Evolutionary conservation across 805 yeast species (phyloP).

Genomic region (Ogataea dorogensis): DNA sequence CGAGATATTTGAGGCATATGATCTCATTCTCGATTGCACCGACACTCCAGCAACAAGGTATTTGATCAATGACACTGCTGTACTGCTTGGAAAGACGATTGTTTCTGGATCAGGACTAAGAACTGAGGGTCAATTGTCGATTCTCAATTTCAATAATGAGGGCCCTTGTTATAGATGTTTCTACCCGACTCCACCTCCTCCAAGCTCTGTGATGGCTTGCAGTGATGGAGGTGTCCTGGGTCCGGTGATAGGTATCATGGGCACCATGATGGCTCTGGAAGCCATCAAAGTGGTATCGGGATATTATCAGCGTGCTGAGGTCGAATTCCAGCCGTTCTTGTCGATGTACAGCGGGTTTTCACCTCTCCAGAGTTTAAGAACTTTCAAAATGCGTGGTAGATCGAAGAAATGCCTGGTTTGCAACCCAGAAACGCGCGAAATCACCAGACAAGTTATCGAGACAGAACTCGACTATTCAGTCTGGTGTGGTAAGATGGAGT

Average conservation of each 20-base stretch:
- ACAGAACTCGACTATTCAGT: constrained; percentile 58
- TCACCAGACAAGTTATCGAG: constrained; percentile 48
- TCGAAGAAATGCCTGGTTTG: constrained; percentile 64
- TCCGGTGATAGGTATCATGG: constrained; percentile 92
- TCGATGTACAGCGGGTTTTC: constrained; percentile 61
- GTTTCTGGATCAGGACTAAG: constrained; percentile 91
- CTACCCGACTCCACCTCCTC: constrained; percentile 87
- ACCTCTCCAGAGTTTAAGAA: constrained; percentile 62
- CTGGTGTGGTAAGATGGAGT: constrained; percentile 69
- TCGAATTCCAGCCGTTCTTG: constrained; percentile 65
- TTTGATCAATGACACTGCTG: constrained; percentile 81
- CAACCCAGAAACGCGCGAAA: constrained; percentile 45
- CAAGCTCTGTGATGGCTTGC: constrained; percentile 78
- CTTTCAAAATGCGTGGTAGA: constrained; percentile 76
- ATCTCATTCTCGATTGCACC: constrained; percentile 86
- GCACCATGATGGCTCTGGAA: constrained; percentile 86
- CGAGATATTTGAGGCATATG: constrained; percentile 60
- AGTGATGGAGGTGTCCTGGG: constrained; percentile 94
- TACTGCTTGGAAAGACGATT: constrained; percentile 62
- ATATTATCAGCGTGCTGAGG: constrained; percentile 45
- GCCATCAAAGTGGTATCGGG: constrained; percentile 70
- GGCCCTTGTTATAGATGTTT: constrained; percentile 97
- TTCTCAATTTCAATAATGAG: constrained; percentile 58
- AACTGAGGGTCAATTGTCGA: constrained; percentile 85
- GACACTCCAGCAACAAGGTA: constrained; percentile 90